Base-by-base conservation (phyloP, 192 early-diverging fungal species). In the Backusella parvicylindrica region DNA sequence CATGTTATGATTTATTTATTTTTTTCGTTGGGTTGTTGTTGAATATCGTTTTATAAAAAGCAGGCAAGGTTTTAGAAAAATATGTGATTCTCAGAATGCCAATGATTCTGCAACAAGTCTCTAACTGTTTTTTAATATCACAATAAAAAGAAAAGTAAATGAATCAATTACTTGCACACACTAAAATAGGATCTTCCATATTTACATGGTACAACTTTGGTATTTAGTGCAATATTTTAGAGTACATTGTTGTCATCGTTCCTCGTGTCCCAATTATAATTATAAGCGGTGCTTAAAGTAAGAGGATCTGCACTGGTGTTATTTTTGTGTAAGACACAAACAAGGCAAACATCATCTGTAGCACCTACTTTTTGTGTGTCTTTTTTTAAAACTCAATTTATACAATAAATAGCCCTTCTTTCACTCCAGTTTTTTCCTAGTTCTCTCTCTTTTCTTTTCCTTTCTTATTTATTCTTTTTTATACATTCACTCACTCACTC, bases 101-200 rank as follows among this genome's bases (percentile, higher is more conserved):
- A 21, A 37, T 28, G 23, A 56, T 56, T 56, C 50, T 56, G 50
- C 50, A 56, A 56, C 23, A 56, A 26, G 50, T 8, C 23, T 26
- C 26, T 50, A n/a, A 23, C 49, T 50, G 49, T 26, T 15, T 9
- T 38, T 38, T 38, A 38, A 43, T 9, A 13, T 60, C 8, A 28
- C 3, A 60, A 28, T 13, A 28, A 60, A 26, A 60, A 9, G 3
- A 56, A 56, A 3, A 56, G 23, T 15, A 60, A 60, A 60, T 28
- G 11, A 60, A 26, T 12, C 26, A 60, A 3, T 26, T 28, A 60
- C 0, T 11, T 15, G 26, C 11, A 28, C 21, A 28, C 21, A 60
- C 53, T 60, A 60, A 60, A 60, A 60, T 60, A 60, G 53, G 53
- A 60, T 60, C 53, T 28, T 60, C 53, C 53, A 60, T 28, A 47